These are phyloP conservation scores for Viola pubescens DNA, from an alignment of 441 rosid species.

Conservation along the genomic window DNA sequence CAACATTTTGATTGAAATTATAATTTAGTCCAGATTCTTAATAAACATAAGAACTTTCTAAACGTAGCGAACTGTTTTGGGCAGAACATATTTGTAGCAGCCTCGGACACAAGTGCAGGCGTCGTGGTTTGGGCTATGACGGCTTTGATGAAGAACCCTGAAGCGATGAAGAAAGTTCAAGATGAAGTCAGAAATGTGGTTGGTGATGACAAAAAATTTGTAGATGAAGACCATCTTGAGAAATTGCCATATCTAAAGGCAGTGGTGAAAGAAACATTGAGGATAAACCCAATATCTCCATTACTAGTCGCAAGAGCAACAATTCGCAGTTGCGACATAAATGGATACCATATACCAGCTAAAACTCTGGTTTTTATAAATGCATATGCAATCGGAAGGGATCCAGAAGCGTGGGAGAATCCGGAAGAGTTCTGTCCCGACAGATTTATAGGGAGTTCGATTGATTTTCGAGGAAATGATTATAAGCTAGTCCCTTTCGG, in stretches of 20 bases:
- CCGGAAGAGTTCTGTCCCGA: slow-evolving; percentile 20
- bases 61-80: not conserved
- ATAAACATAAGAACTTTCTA: too few species aligned
- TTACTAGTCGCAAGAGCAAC: slow-evolving; percentile 21
- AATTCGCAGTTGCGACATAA: slow-evolving; percentile 8
- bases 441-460: slow-evolving; percentile 11
- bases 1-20: too few species aligned
- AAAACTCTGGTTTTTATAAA: slow-evolving; percentile 12
- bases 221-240: slow-evolving; percentile 15
- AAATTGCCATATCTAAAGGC: slow-evolving; percentile 16
- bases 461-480: slow-evolving; percentile 13
- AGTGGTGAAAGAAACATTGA: slow-evolving; percentile 21
- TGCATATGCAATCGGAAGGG: slow-evolving; percentile 12
- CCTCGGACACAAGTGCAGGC: slow-evolving; percentile 14
- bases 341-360: slow-evolving; percentile 14
- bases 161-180: slow-evolving; percentile 18
- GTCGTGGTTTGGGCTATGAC: slow-evolving; percentile 19
- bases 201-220: slow-evolving; percentile 8
- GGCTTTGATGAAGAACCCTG: slow-evolving; percentile 18
- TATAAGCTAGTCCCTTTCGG: slow-evolving; percentile 22
- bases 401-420: slow-evolving; percentile 14
- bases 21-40: too few species aligned
- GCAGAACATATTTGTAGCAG: slow-evolving; percentile 14
- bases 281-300: slow-evolving; percentile 22
- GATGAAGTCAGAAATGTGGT: slow-evolving; percentile 4